Conservation (phyloP, 495 filamentous ascomycete genomes). For the Lasiosphaeris hirsuta region DNA sequence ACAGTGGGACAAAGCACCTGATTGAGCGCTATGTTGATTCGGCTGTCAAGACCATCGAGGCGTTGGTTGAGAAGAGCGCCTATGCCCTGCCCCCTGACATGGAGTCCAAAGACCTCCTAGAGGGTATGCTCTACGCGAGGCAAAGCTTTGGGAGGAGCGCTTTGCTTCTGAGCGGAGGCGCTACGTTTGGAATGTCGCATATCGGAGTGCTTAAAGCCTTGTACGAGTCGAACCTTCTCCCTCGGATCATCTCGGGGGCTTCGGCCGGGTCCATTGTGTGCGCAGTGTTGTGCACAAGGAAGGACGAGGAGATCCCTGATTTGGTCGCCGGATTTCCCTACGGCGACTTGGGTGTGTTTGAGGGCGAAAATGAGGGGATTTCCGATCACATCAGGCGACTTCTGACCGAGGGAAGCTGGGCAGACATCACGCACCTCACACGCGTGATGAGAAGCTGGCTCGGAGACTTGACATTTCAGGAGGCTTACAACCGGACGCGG, state of each 20-base stretch:
- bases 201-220: slow-evolving; percentile 90
- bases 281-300: slow-evolving; percentile 77
- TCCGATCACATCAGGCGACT: slow-evolving; percentile 69
- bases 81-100: slow-evolving; percentile 47
- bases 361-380: slow-evolving; percentile 64
- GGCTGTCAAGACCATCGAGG: slow-evolving; percentile 65
- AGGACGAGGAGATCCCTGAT: slow-evolving; percentile 77
- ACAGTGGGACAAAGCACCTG: slow-evolving; percentile 80
- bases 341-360: slow-evolving; percentile 82
- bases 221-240: slow-evolving; percentile 70
- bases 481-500: slow-evolving; percentile 88
- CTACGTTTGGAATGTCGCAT: slow-evolving; percentile 94
- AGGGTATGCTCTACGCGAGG: slow-evolving; percentile 62
- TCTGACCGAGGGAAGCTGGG: slow-evolving; percentile 74
- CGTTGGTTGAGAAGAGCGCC: slow-evolving; percentile 62
- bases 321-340: slow-evolving; percentile 71
- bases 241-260: slow-evolving; percentile 88
- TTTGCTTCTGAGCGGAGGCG: slow-evolving; percentile 82
- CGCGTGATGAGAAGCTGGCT: slow-evolving; percentile 75
- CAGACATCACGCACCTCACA: slow-evolving; percentile 76
- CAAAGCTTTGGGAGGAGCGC: slow-evolving; percentile 90
- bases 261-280: slow-evolving; percentile 94
- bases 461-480: slow-evolving; percentile 89
- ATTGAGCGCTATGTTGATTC: slow-evolving; percentile 86
- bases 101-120: slow-evolving; percentile 62